Base-by-base conservation (phyloP, 2,329 filamentous ascomycete species). In the Fusarium coicis region DNA sequence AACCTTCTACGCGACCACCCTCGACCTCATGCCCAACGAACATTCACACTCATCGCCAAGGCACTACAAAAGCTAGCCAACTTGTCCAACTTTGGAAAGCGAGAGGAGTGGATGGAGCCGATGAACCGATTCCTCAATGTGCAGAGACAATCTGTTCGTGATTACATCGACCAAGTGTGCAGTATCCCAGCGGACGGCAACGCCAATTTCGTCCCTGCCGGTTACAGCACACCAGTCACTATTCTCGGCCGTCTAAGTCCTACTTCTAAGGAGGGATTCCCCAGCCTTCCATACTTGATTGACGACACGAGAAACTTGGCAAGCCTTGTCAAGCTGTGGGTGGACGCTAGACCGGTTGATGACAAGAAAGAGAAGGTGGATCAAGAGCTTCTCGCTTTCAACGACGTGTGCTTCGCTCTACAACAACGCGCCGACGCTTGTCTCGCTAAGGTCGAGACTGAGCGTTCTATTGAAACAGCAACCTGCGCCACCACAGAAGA, bases 101-200 rank as follows among this genome's bases (percentile, higher is more conserved):
- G 97, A 80, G 96, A 98, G 81, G 91, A 93, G n/a, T 98, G 95
- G 94, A 98, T 98, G 95, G 95, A 97, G 83, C 95, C 95, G 0
- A 98, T 98, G 96, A 98, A 98, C 79, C 89, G 89, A 47, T 98
- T 98, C 77, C 85, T 98, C 42, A 88, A 87, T 14, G 86, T 90
- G 3, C 92, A 97, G 78, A 90, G 95, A 26, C 88, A 92, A 76
- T 89, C 93, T 43, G 94, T 98, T 82, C 97, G 95, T 80, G 89
- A 92, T 52, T 98, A 95, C 76, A 92, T 98, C 68, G 95, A 98
- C 79, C 87, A 90, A 36, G 90, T 98, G 52, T 98, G 96, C 84
- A 90, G 92, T 14, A 93, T 98, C 59, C 92, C 94, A 4, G 89
- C 92, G 7, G 92, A 95, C 52, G 88, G 90, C 54, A 87, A 86